Percentiles rank a stretch among this genome's conserved stretches.
Evolutionary conservation across 2,329 filamentous ascomycete species (phyloP).

Genomic region (Cladosporium sphaerospermum): DNA sequence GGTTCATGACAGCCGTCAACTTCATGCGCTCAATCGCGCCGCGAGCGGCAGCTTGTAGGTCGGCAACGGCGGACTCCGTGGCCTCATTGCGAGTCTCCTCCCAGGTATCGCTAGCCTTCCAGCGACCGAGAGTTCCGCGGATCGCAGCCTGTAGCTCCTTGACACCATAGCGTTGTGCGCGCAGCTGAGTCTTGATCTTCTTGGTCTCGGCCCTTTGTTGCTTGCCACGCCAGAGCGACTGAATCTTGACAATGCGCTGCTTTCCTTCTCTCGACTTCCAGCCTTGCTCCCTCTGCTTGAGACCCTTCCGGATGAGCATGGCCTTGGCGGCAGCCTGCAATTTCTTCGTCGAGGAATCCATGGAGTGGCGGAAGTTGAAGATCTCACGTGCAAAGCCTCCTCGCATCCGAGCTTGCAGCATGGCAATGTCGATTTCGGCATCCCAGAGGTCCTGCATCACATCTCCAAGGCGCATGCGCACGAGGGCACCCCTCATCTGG

Average conservation of each 20-base stretch:
- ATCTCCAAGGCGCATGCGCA: constrained; percentile 69
- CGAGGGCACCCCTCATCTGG: constrained; percentile 73
- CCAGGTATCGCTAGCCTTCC: constrained; percentile 47
- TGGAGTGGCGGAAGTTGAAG: constrained; percentile 71
- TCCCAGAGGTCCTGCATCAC: constrained; percentile 90
- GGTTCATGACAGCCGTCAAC: constrained; percentile 77
- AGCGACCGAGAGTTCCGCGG: constrained; percentile 49
- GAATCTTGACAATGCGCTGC: constrained; percentile 66
- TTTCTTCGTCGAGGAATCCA: constrained; percentile 71
- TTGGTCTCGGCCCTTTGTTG: constrained; percentile 45
- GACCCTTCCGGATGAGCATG: constrained; percentile 61
- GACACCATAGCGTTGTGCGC: constrained; percentile 40
- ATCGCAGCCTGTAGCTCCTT: constrained; percentile 38
- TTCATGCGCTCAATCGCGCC: constrained; percentile 72
- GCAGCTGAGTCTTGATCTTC: constrained; percentile 42
- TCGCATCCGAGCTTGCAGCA: constrained; percentile 79
- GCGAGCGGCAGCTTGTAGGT: constrained; percentile 42
- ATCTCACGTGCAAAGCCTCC: constrained; percentile 85
- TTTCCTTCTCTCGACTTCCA: constrained; percentile 60
- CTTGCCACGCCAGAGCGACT: constrained; percentile 70
- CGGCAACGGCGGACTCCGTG: constrained; percentile 30
- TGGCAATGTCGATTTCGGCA: constrained; percentile 66
- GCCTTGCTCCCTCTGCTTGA: constrained; percentile 57
- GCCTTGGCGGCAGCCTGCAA: constrained; percentile 77
- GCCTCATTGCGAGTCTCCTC: constrained; percentile 28